Percentiles rank a stretch among this genome's conserved stretches.
These are phyloP conservation scores for Zygotorulaspora florentina DNA, from an alignment of 805 yeast genomes.

Conservation along the genomic window DNA sequence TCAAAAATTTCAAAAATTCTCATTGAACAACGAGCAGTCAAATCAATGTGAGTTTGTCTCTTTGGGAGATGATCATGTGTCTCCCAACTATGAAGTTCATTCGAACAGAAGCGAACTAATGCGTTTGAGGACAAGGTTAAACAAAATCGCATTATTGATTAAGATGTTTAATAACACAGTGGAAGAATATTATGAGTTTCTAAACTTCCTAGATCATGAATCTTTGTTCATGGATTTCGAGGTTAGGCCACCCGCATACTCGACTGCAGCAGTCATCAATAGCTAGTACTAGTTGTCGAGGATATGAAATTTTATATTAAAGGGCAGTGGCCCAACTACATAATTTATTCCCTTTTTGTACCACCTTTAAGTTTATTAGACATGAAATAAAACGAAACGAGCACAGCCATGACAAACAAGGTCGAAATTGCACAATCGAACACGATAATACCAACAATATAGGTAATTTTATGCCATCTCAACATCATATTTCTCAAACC, in stretches of 20 bases:
- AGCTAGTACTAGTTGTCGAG: neutral
- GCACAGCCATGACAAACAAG: conserved; percentile 19
- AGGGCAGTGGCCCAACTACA: neutral
- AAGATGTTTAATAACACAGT: conserved; percentile 27
- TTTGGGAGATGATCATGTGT: too few species aligned
- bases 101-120: conserved; percentile 4
- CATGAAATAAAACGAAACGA: conserved; percentile 15
- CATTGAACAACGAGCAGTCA: conserved; percentile 3
- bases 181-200: conserved; percentile 25
- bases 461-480: conserved; percentile 22
- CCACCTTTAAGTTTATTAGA: conserved; percentile 3
- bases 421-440: conserved; percentile 17
- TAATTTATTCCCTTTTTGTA: neutral
- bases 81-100: neutral
- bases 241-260: conserved; percentile 11
- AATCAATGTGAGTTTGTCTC: neutral
- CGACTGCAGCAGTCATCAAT: neutral
- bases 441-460: conserved; percentile 21
- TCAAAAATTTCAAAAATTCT: conserved; percentile 1
- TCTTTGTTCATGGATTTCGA: conserved; percentile 25
- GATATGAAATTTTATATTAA: too few species aligned
- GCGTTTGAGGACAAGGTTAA: conserved; percentile 16
- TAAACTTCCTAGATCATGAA: conserved; percentile 19
- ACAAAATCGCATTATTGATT: conserved; percentile 18
- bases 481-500: conserved; percentile 32